Base-by-base conservation (phyloP, 768 basidiomycete genomes). In the Fomitopsis pulvina region DNA sequence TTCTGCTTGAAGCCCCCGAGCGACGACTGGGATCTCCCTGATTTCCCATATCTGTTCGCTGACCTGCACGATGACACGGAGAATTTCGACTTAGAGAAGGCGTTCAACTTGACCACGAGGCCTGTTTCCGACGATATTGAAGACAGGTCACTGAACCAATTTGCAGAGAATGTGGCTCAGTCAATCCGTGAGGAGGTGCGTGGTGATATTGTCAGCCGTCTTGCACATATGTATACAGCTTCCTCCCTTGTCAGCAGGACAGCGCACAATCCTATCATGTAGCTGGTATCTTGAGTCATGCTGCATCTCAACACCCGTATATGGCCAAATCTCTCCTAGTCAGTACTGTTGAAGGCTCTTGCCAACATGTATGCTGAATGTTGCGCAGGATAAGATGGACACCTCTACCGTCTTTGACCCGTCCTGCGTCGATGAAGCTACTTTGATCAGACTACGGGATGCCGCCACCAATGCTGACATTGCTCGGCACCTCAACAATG, bases 21-120 rank as follows among this genome's bases (percentile, higher is more conserved):
- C 52, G 83, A 88, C n/a, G 87, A 90, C 50, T 90, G 86, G 86
- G 85, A 87, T 51, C 67, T 78, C 24, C 79, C 79, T 1, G 79
- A 80, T 10, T 90, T 89, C 57, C 87, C 88, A 0, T 77, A 83
- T 60, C 60, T 88, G 21, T 79, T 82, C 55, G 74, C 84, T 1
- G 78, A 87, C 60, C 61, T 89, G 27, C 72, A 73, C 22, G 70
- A 68, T n/a, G 68, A 70, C 14, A 59, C 71, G n/a, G 67, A 71
- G 3, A 75, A 78, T 28, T 72, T 80, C 47, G 78, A 83, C 59
- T 62, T 90, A 3, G 79, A 83, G 53, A 70, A 68, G 24, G 77
- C 83, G 2, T 74, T 78, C 45, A 68, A 75, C 37, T 66, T 74
- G 27, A 69, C 79, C 18, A 74, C 73, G 22, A 71, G 76, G 49